Conservation (phyloP, 345 rosid species). For the Brassica nigra region DNA sequence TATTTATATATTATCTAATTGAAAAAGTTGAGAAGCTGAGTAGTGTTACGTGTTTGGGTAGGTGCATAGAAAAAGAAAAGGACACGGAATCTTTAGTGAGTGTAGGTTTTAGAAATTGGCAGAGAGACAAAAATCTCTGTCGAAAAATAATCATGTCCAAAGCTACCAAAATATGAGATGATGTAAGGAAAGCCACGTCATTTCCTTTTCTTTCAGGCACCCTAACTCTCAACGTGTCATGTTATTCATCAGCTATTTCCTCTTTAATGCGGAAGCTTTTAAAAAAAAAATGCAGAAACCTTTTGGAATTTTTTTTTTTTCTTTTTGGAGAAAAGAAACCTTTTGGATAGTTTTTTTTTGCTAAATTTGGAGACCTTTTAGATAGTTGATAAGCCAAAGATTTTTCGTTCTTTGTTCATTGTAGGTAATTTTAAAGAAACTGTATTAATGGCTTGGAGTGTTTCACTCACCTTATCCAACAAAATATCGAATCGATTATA, state of each 20-base stretch:
- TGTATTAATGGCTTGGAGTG: not conserved
- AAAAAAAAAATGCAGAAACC: not conserved
- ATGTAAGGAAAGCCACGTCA: conserved; percentile 21
- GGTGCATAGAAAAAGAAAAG: conserved; percentile 1
- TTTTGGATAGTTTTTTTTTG: not conserved
- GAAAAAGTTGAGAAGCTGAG: conserved; percentile 15
- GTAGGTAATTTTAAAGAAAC: not conserved
- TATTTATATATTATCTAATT: not conserved
- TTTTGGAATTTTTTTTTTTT: too few species aligned
- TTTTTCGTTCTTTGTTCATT: too few species aligned
- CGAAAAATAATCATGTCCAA: conserved; percentile 16
- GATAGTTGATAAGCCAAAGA: not conserved
- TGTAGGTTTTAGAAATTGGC: not conserved
- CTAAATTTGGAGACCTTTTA: too few species aligned
- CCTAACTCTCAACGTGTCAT: conserved; percentile 34
- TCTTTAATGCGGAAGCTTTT: not conserved
- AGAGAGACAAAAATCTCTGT: not conserved
- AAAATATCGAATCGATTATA: not conserved
- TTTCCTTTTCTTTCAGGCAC: conserved; percentile 13
- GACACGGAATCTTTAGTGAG: conserved; percentile 17
- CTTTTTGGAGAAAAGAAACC: not conserved
- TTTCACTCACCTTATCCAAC: too few species aligned
- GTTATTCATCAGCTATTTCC: conserved; percentile 19
- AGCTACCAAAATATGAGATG: conserved; percentile 12
- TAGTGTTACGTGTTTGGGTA: conserved; percentile 32